Evolutionary conservation across 2,329 filamentous ascomycete genomes (phyloP), one percentile per base, ranked within the genome.

Genomic region (Hyphodiscus sp.): DNA sequence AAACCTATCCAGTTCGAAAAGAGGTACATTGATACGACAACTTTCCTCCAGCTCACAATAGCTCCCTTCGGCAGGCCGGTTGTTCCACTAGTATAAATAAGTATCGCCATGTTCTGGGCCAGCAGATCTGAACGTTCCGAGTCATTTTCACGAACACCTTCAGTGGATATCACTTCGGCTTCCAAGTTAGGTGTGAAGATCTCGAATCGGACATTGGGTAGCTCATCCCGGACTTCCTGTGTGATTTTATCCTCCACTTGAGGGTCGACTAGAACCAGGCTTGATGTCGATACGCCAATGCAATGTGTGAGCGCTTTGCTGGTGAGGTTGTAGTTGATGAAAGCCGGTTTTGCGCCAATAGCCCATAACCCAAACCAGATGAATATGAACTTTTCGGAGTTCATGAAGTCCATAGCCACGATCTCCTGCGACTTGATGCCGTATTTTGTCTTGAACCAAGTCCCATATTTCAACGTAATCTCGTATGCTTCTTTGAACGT

Each of bases 71-170:
- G 89, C 58, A 95, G 72, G 1, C 90, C 90, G 0, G 90, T 95
- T 0, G 90, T 95, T 18, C 90, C 90, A 29, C 86, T 90, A 0
- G 90, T 95, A 68, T 88, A 95, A 61, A 96, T 91, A 58, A 95
- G 77, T 45, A 86, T 76, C 1, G 81, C 85, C 73, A 89, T 82
- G 54, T 82, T 78, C 8, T 55, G 46, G 9, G 76, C 70, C 18
- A 73, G 70, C 52, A 76, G 68, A 16, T 81, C 76, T 47, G 71
- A 69, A 55, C 84, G 77, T 45, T 75, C 70, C 45, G 75, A 69
- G 68, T 89, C 80, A 13, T 85, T 76, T 33, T 79, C 76, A 5
- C 87, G 78, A 20, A 76, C 65, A 1, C 81, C 74, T 1, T 77
- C 70, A 15, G 74, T 77, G 1, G 74, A 71, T 33, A 75, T 59